phyloP scores from a whole-genome alignment of 2,329 filamentous ascomycete species.

The Neospermospora avenae region DNA sequence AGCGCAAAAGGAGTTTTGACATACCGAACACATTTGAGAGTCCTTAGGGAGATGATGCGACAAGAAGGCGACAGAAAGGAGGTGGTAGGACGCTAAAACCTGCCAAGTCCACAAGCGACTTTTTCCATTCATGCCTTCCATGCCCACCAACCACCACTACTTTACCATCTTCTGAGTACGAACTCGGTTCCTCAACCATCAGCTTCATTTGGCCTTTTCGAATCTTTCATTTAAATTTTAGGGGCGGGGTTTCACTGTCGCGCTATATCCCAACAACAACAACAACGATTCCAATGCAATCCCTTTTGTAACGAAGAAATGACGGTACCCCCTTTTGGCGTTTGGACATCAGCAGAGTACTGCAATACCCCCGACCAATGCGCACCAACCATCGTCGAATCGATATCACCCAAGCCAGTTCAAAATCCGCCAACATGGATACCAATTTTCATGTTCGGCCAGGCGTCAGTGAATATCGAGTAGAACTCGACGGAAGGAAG shows the following conservation, averaged over 20 bases:
- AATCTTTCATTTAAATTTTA: background rate
- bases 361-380: background rate
- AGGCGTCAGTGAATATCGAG: too few relatives aligned
- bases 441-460: background rate
- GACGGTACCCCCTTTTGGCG: background rate
- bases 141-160: background rate
- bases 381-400: too few relatives aligned
- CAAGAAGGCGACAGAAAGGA: background rate
- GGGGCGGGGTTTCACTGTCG: background rate
- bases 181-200: background rate
- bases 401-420: too few relatives aligned
- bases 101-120: constrained; percentile 4
- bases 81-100: background rate
- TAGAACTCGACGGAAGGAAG: too few relatives aligned
- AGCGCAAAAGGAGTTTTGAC: constrained; percentile 32
- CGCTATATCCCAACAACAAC: constrained; percentile 5
- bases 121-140: background rate
- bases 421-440: background rate
- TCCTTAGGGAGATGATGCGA: constrained; percentile 11
- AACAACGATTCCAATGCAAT: background rate
- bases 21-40: constrained; percentile 27
- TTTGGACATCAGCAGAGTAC: background rate
- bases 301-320: constrained; percentile 5
- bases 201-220: background rate
- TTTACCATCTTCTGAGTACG: background rate